A percentile compares a stretch with the other conserved stretches of the same genome.
These are phyloP conservation scores for Penstemon barbatus DNA, from an alignment of 257 asterid genomes.

Conservation along the genomic window DNA sequence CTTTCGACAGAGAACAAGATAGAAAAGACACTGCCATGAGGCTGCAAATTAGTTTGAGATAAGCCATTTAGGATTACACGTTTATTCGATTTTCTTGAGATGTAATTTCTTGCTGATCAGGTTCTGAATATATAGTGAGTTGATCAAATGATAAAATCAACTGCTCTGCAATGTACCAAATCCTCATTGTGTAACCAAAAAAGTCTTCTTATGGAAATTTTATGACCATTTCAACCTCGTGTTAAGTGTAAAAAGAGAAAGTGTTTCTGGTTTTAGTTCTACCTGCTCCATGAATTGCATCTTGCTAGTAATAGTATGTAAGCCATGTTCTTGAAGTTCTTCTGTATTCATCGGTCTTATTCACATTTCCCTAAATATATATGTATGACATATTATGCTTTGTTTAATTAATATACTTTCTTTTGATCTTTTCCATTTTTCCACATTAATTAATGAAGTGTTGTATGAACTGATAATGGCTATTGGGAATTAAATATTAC, in stretches of 20 bases:
- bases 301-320: not conserved
- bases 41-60: constrained; percentile 24
- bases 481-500: too few species aligned
- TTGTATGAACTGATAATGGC: too few species aligned
- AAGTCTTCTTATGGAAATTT: constrained; percentile 24
- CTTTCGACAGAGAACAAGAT: constrained; percentile 30
- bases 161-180: constrained; percentile 56
- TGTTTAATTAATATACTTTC: too few species aligned
- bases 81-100: not conserved
- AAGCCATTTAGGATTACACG: constrained; percentile 39
- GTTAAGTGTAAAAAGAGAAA: constrained; percentile 4
- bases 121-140: constrained; percentile 32
- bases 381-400: too few species aligned
- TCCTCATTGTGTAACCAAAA: constrained; percentile 30
- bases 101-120: constrained; percentile 14
- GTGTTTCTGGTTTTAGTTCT: constrained; percentile 56
- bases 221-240: constrained; percentile 35
- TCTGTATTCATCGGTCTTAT: too few species aligned
- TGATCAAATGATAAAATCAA: constrained; percentile 29
- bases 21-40: constrained; percentile 33
- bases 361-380: too few species aligned
- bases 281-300: constrained; percentile 64
- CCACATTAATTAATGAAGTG: too few species aligned
- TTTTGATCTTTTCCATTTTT: too few species aligned
- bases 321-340: too few species aligned